Conservation (phyloP, 2,329 filamentous ascomycete genomes). For the Pestalotiopsis fici region DNA sequence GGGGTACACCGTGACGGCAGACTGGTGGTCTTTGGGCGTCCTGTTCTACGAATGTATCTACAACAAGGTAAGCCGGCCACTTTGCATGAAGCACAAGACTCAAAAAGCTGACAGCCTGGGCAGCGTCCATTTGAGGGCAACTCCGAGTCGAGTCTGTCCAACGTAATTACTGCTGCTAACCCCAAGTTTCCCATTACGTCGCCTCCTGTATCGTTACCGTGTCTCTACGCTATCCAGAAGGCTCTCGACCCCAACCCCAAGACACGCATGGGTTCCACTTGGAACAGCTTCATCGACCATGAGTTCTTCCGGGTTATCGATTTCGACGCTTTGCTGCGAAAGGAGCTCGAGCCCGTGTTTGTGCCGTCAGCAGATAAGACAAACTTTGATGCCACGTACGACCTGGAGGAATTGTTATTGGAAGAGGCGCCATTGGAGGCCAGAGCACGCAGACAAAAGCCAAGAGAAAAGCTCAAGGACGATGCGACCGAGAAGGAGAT, state of each 20-base stretch:
- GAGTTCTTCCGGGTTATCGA: conserved; percentile 88
- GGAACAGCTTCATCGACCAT: conserved; percentile 82
- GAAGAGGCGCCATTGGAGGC: conserved; percentile 96
- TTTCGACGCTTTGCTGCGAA: conserved; percentile 81
- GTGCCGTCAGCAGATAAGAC: conserved; percentile 95
- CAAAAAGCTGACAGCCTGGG: conserved; percentile 28
- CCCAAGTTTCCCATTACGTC: conserved; percentile 91
- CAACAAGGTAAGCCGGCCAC: conserved; percentile 71
- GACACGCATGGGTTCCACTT: conserved; percentile 82
- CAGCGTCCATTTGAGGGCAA: conserved; percentile 92
- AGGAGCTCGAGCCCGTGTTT: conserved; percentile 89
- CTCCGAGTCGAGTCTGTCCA: conserved; percentile 77
- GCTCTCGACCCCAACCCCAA: conserved; percentile 79
- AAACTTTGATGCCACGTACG: conserved; percentile 98
- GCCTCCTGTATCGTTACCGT: conserved; percentile 84
- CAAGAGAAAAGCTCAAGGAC: conserved; percentile 85
- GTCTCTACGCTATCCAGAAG: conserved; percentile 84
- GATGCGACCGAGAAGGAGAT: conserved; percentile 96
- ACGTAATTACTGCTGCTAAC: conserved; percentile 77
- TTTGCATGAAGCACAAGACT: not conserved
- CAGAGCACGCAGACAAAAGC: conserved; percentile 88
- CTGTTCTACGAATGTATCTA: conserved; percentile 99
- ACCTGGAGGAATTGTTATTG: conserved; percentile 87
- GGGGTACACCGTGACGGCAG: conserved; percentile 86
- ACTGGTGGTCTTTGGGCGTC: conserved; percentile 98